Evolutionary conservation across 1,284 basidiomycete genomes (phyloP).

Genomic region (Takashimella tepidaria): DNA sequence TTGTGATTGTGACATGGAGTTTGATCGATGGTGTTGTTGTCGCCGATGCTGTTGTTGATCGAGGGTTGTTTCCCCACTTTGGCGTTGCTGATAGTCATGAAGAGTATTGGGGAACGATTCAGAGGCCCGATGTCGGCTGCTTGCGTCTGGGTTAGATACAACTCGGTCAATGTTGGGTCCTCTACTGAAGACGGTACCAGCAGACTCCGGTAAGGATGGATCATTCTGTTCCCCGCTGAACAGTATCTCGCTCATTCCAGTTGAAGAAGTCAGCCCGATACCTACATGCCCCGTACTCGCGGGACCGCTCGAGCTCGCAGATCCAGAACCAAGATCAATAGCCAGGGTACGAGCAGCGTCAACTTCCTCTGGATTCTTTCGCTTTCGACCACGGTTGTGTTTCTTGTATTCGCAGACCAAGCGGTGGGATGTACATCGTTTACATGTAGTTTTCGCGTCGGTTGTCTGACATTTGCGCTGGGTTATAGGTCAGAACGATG

Average conservation of each 20-base stretch:
- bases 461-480: constrained; percentile 30
- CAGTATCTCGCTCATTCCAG: too few relatives aligned
- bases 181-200: too few relatives aligned
- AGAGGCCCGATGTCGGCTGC: neutral
- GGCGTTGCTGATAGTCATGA: too few relatives aligned
- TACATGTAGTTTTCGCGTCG: constrained; percentile 19
- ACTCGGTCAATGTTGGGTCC: too few relatives aligned
- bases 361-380: constrained; percentile 13
- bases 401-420: constrained; percentile 28
- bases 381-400: constrained; percentile 20
- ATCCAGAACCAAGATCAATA: neutral
- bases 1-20: neutral
- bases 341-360: neutral
- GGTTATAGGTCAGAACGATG: neutral
- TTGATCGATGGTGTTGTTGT: neutral
- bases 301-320: neutral
- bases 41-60: too few relatives aligned
- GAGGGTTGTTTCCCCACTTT: too few relatives aligned
- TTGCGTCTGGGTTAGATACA: too few relatives aligned
- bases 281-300: neutral
- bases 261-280: neutral
- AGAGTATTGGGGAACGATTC: too few relatives aligned
- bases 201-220: too few relatives aligned
- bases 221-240: too few relatives aligned
- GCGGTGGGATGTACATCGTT: constrained; percentile 20